Percentiles rank a stretch among this genome's conserved stretches.
These are phyloP conservation scores for Angophora floribunda DNA, from an alignment of 345 rosid species.

Conservation along the genomic window DNA sequence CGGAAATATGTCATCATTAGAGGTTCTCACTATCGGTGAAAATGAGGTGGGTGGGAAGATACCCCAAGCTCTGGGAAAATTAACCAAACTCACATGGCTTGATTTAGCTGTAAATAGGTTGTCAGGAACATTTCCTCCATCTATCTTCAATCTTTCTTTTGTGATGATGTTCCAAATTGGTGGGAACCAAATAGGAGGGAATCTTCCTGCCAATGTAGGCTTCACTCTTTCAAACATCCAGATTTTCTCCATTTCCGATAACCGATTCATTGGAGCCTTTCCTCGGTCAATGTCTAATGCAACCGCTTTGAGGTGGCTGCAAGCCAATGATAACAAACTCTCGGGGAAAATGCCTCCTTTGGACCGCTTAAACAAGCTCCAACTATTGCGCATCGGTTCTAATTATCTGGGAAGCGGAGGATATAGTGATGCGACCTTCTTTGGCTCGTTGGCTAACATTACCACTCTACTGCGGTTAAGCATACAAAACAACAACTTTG, in stretches of 20 bases:
- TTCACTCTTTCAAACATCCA: slow-evolving; percentile 1
- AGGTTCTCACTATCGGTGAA: fast-evolving
- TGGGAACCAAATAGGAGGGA: not conserved
- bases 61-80: not conserved
- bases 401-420: slow-evolving; percentile 9
- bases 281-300: slow-evolving; percentile 5
- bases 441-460: not conserved
- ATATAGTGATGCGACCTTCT: not conserved
- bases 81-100: not conserved
- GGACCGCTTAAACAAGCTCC: not conserved
- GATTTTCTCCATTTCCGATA: not conserved
- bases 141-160: slow-evolving; percentile 20
- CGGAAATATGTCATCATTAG: slow-evolving; percentile 13
- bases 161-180: not conserved
- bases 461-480: fast-evolving
- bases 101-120: not conserved
- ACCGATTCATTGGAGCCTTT: not conserved
- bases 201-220: slow-evolving; percentile 5
- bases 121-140: slow-evolving; percentile 9
- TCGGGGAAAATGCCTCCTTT: slow-evolving; percentile 5
- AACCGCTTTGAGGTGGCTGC: not conserved
- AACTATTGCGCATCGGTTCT: not conserved
- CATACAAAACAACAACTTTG: not conserved
- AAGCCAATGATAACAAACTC: not conserved
- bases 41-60: slow-evolving; percentile 6